Conservation (phyloP, 306 rosid species). For the Glycine soja region DNA sequence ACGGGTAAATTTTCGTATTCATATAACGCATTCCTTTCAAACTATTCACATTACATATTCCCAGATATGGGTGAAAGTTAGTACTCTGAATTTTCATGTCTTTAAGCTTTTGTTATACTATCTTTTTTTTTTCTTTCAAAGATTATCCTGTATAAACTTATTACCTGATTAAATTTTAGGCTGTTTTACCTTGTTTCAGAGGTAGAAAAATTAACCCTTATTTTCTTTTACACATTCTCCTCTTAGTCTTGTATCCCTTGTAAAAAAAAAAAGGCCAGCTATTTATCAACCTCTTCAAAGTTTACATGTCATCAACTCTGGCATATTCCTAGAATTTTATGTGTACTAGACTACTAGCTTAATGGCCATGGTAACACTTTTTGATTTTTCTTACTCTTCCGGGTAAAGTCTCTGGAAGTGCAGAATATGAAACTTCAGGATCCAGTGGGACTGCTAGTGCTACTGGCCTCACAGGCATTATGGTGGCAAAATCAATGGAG, state of each 20-base stretch:
- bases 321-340: neutral
- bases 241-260: neutral
- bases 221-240: neutral
- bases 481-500: slow-evolving; percentile 74
- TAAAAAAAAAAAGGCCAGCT: neutral
- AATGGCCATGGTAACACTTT: neutral
- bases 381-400: slow-evolving; percentile 25
- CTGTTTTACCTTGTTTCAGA: too few species aligned
- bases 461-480: slow-evolving; percentile 60
- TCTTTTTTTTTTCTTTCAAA: neutral
- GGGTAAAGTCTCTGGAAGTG: slow-evolving; percentile 52
- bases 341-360: neutral
- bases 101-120: neutral
- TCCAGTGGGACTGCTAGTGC: slow-evolving; percentile 46
- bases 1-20: slow-evolving; percentile 45
- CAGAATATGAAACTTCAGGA: slow-evolving; percentile 58
- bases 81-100: neutral
- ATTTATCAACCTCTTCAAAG: too few species aligned
- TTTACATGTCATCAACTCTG: too few species aligned
- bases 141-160: too few species aligned
- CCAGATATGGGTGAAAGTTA: neutral
- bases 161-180: too few species aligned
- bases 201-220: neutral
- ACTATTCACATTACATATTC: slow-evolving; percentile 8
- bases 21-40: neutral